Base-by-base conservation (phyloP, 768 basidiomycete species). In the Neoboletus magnificus region DNA sequence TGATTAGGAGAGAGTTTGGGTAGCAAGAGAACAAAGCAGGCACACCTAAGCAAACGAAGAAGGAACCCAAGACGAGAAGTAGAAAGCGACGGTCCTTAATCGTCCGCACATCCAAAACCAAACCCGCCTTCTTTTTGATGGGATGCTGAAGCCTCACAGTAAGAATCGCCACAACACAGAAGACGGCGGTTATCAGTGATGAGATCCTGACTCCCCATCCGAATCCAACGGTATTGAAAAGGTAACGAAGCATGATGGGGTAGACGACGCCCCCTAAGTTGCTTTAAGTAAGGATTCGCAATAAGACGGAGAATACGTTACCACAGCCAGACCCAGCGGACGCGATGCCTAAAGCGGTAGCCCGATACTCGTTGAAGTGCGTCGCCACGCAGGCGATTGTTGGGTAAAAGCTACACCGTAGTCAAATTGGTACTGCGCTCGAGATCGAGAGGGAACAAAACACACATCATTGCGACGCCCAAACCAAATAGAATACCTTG, bases 301-400 rank as follows among this genome's bases (percentile, higher is more conserved):
- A 20, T 1, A 5, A n/a, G 52, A 55, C 48, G 52, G 54, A 48
- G 50, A 46, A 49, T 10, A 50, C 50, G 23, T 57, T 55, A 84
- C 86, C 86, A 53, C 81, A 66, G 53, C 85, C 81, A 25, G 85
- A 84, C n/a, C 90, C 90, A 33, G 87, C 81, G 1, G 81, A 77
- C 18, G 82, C 84, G 52, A 92, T 72, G 2, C 90, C 90, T 36
- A 87, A 73, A 0, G 89, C 87, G 2, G 89, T 84, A 4, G 85
- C 86, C 15, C 88, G 80, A 58, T 84, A 83, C 57, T 77, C 78
- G 46, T 66, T 63, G 70, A 89, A 91, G 66, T 84, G 78, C 1
- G 84, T 89, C 0, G 86, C 80, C 11, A 89, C 76, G 49, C 84
- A 82, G 4, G 85, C 77, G 30, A 91, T 72, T 0, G 85, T 75